phyloP scores from a whole-genome alignment of 2,329 filamentous ascomycete genomes.

The Alternaria panax region DNA sequence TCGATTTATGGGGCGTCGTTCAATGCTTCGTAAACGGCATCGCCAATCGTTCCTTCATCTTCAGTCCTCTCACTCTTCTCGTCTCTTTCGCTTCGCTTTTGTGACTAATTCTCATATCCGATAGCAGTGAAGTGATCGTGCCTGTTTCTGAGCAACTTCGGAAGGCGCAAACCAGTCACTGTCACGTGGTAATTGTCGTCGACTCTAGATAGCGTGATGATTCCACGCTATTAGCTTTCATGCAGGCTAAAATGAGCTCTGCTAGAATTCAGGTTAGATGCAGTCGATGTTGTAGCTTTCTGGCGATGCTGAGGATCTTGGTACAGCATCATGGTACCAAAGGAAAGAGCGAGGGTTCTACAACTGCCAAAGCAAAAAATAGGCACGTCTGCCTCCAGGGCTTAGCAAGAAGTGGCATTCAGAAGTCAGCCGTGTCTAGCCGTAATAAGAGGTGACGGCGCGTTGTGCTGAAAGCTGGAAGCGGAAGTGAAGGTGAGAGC shows the following conservation, averaged over 20 bases:
- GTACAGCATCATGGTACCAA: neutral
- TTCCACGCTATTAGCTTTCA: neutral
- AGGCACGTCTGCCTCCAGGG: neutral
- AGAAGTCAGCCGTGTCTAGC: neutral
- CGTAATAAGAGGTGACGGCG: neutral
- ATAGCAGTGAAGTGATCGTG: neutral
- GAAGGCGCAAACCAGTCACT: neutral
- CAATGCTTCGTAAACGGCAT: neutral
- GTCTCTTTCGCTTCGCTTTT: neutral
- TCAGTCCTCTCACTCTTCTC: neutral
- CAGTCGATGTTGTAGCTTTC: neutral
- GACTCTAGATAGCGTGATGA: neutral
- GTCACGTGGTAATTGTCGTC: neutral
- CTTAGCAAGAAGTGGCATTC: neutral
- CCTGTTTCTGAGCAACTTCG: neutral
- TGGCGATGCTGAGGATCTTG: neutral
- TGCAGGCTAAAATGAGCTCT: neutral
- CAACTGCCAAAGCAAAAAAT: neutral
- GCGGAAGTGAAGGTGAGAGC: constrained; percentile 6
- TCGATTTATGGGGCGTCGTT: neutral
- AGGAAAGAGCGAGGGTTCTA: neutral
- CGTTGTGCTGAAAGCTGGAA: neutral
- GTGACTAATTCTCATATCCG: neutral
- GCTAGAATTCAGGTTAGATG: too few species aligned
- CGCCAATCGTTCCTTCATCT: neutral